Evolutionary conservation across 306 rosid species (phyloP).

Genomic region (Lupinus albus): DNA sequence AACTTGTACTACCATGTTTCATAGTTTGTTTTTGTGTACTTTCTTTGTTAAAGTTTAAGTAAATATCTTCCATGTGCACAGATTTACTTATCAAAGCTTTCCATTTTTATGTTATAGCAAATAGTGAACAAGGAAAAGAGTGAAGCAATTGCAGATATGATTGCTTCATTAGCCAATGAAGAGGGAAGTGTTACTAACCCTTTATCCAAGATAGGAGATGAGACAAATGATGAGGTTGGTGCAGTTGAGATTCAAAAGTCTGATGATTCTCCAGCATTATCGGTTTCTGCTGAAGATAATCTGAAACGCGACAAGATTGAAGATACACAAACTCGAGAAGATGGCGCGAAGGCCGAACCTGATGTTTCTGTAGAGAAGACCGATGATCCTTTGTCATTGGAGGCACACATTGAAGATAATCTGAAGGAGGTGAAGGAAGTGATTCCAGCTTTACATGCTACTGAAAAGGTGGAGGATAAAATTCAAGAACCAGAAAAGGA

Average conservation of each 20-base stretch:
- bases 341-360: constrained; percentile 29
- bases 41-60: constrained; percentile 1
- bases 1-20: constrained; percentile 15
- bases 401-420: constrained; percentile 27
- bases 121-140: constrained; percentile 54
- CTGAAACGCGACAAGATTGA: constrained; percentile 38
- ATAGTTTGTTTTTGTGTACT: background rate
- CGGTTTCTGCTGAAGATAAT: constrained; percentile 32
- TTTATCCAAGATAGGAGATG: constrained; percentile 38
- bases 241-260: constrained; percentile 38
- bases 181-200: constrained; percentile 33
- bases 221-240: constrained; percentile 37
- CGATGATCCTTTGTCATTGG: constrained; percentile 38
- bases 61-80: background rate
- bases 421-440: constrained; percentile 42
- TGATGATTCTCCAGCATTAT: constrained; percentile 34
- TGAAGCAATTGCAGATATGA: constrained; percentile 44
- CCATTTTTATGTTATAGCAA: constrained; percentile 41
- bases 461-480: too few species aligned
- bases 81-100: background rate
- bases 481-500: background rate
- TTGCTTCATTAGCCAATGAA: constrained; percentile 39
- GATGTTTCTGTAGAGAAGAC: constrained; percentile 33
- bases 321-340: constrained; percentile 34
- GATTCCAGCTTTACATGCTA: constrained; percentile 37